phyloP scores from a whole-genome alignment of 768 basidiomycete genomes.

The Phaeotremella fagi region DNA sequence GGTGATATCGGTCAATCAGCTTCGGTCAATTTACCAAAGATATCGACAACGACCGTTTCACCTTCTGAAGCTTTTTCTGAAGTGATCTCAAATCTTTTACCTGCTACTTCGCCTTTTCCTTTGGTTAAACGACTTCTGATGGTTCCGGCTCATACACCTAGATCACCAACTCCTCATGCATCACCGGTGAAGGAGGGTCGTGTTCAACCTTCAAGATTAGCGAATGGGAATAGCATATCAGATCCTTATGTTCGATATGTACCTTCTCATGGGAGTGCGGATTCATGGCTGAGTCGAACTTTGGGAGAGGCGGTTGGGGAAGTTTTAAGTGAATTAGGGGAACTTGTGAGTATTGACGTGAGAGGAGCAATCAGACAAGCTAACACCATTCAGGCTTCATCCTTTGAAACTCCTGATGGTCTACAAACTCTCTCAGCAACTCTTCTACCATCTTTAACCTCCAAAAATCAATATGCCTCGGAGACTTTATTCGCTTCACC shows the following conservation, averaged over 20 bases:
- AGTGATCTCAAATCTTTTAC: slow-evolving; percentile 62
- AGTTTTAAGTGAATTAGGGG: slow-evolving; percentile 77
- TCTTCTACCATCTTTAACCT: slow-evolving; percentile 45
- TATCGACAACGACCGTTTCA: slow-evolving; percentile 50
- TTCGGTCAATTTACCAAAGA: slow-evolving; percentile 10
- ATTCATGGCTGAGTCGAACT: slow-evolving; percentile 78
- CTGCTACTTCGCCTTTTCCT: slow-evolving; percentile 64
- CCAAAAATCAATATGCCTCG: slow-evolving; percentile 18
- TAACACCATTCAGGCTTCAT: slow-evolving; percentile 58
- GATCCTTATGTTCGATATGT: slow-evolving; percentile 56
- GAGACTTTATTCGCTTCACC: slow-evolving; percentile 10
- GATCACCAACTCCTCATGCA: slow-evolving; percentile 12
- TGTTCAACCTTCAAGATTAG: slow-evolving; percentile 46
- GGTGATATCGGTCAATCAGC: slow-evolving; percentile 20
- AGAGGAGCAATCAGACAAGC: not conserved
- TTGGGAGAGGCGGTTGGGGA: slow-evolving; percentile 84
- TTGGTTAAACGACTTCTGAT: slow-evolving; percentile 55
- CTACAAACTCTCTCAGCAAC: slow-evolving; percentile 66
- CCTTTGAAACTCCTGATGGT: slow-evolving; percentile 74
- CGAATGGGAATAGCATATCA: too few relatives aligned
- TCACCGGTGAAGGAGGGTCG: slow-evolving; percentile 48
- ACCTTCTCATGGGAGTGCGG: slow-evolving; percentile 65
- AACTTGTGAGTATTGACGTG: slow-evolving; percentile 58
- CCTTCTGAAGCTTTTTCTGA: slow-evolving; percentile 65
- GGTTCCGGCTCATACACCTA: slow-evolving; percentile 20